Base-by-base conservation (phyloP, 768 basidiomycete genomes). In the Leccinum aurantiacum region DNA sequence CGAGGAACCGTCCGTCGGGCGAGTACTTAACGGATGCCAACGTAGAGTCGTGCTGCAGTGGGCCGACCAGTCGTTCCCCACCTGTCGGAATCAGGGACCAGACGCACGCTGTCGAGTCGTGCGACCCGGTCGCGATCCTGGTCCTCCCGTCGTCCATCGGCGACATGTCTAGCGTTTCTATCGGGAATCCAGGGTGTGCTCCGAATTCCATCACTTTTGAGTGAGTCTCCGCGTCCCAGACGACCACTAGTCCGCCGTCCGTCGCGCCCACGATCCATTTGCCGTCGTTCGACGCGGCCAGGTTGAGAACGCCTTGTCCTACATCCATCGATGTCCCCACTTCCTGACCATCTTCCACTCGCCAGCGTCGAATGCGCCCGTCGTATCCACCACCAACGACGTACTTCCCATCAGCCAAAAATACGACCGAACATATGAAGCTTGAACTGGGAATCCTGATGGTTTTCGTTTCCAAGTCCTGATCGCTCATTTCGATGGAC, bases 21-120 rank as follows among this genome's bases (percentile, higher is more conserved):
- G 65, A 66, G 56, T 56, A 65, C 5, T 62, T 65, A 46, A 66
- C 60, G n/a, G 31, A 53, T 2, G 53, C 58, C 50, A 65, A 15
- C 5, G 27, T 29, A 24, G 2, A 15, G 10, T 33, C 38, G 6
- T 53, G 64, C 14, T 53, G 46, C 56, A 51, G 56, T 0, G 63
- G 64, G 0, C 33, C 35, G 0, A 66, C 38, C 17, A 63, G 10
- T 19, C 48, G 38, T 19, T 59, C 24, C 10, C 66, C 47, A 27
- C 46, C 51, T 1, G 41, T 44, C 41, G n/a, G 10, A 19, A 17
- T 37, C 27, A 63, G 6, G 11, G 46, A 47, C 59, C 59, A 61
- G 24, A 56, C 41, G 7, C 50, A 52, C 6, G 17, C 59, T 7
- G 56, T 65, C n/a, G 37, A 7, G 54, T 61, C 63, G 11, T 47